Percentiles rank a stretch among this genome's conserved stretches.
Evolutionary conservation across 169 alveolate species (phyloP).

Genomic region (Plasmodium sp.): DNA sequence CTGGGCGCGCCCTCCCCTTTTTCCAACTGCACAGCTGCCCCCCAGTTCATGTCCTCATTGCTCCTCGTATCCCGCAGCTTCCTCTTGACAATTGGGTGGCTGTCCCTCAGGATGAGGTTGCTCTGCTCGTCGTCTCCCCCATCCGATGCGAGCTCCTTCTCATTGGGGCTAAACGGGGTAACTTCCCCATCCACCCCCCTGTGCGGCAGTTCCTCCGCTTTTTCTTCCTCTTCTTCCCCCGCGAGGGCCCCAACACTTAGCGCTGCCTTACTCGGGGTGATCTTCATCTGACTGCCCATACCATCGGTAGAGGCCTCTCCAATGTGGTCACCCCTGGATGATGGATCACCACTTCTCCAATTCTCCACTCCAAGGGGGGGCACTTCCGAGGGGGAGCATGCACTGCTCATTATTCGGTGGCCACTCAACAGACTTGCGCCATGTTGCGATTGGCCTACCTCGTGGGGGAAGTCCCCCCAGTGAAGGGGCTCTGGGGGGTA

Average conservation of each 20-base stretch:
- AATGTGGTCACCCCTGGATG: neutral
- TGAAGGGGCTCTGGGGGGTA: neutral
- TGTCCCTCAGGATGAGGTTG: neutral
- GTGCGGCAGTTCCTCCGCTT: neutral
- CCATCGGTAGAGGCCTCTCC: neutral
- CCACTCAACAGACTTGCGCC: neutral
- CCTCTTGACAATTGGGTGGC: neutral
- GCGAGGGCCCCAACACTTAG: neutral
- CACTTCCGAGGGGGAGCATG: neutral
- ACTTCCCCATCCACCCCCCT: neutral
- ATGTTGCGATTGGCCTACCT: neutral
- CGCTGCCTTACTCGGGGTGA: neutral
- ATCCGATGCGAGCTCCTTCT: neutral
- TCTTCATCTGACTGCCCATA: neutral
- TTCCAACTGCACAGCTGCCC: neutral
- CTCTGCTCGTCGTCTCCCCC: neutral
- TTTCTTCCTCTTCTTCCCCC: neutral
- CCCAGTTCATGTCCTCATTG: slow-evolving; percentile 1
- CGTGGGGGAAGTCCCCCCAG: neutral
- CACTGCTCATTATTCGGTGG: neutral
- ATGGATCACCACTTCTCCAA: neutral
- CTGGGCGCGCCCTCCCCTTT: neutral
- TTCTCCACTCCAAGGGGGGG: neutral
- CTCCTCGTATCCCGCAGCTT: slow-evolving; percentile 16
- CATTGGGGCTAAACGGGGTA: neutral